phyloP scores from a whole-genome alignment of 176 grass and related monocot species.

The Rhynchospora breviuscula region DNA sequence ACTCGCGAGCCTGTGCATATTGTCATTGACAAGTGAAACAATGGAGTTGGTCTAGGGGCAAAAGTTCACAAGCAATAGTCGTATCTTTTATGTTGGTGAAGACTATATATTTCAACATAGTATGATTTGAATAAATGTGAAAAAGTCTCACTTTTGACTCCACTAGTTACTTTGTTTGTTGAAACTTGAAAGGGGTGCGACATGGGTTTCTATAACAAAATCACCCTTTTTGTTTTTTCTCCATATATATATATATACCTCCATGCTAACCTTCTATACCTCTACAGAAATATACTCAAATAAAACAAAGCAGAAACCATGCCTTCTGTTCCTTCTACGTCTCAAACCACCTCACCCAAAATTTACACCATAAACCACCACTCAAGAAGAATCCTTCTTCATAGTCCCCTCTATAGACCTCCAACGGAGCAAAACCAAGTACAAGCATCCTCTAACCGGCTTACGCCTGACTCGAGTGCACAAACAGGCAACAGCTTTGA shows the following conservation, averaged over 20 bases:
- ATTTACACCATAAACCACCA: constrained; percentile 28
- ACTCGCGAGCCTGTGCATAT: too few species aligned
- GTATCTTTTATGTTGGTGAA: neutral
- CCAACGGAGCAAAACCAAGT: constrained; percentile 34
- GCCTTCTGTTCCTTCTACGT: constrained; percentile 30
- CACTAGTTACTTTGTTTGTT: neutral
- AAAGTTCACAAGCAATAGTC: neutral
- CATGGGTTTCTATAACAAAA: neutral
- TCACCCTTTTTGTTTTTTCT: neutral
- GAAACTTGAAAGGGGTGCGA: neutral
- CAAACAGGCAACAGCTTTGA: constrained; percentile 40
- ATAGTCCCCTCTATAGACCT: constrained; percentile 42
- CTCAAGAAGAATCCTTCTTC: constrained; percentile 59
- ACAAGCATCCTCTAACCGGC: constrained; percentile 9
- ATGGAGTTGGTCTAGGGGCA: neutral
- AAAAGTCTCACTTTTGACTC: neutral
- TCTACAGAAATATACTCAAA: neutral
- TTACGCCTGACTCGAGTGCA: neutral
- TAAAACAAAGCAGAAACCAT: constrained; percentile 19
- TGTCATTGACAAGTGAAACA: too few species aligned
- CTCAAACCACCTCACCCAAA: neutral
- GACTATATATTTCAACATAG: neutral
- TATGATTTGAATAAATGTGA: neutral
- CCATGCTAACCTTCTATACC: neutral
- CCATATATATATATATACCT: constrained; percentile 21